Percentiles rank a stretch among this genome's conserved stretches.
phyloP scores from a whole-genome alignment of 768 basidiomycete species.

The Tricholoma saponaceum region DNA sequence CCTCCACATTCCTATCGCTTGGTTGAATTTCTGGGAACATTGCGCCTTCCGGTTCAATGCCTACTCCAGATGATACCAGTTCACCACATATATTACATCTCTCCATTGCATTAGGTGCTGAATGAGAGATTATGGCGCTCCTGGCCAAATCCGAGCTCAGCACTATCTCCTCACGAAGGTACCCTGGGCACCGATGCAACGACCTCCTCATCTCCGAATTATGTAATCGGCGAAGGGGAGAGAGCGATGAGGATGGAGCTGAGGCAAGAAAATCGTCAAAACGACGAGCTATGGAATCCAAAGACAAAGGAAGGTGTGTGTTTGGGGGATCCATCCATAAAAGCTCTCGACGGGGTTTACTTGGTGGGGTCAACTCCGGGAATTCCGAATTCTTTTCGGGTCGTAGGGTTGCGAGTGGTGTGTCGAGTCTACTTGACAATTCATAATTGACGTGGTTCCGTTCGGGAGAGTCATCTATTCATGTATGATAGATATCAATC shows the following conservation, averaged over 20 bases:
- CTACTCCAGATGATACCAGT: not conserved
- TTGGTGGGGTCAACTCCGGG: not conserved
- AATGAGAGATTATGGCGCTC: not conserved
- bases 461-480: not conserved
- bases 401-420: too few relatives aligned
- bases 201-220: not conserved
- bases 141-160: not conserved
- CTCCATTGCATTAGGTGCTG: not conserved
- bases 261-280: not conserved
- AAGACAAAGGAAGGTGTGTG: not conserved
- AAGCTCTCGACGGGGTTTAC: not conserved
- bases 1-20: constrained; percentile 72
- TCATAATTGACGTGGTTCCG: not conserved
- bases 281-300: not conserved
- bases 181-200: not conserved
- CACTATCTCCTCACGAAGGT: not conserved
- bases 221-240: not conserved
- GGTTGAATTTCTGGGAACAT: constrained; percentile 64
- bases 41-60: constrained; percentile 40
- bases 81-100: not conserved
- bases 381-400: not conserved
- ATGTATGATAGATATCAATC: too few relatives aligned
- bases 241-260: not conserved
- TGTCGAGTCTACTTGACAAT: not conserved
- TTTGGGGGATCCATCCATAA: not conserved